Evolutionary conservation across 2,329 filamentous ascomycete genomes (phyloP), one percentile per base, ranked within the genome.

Genomic region (Colletotrichum sp.): DNA sequence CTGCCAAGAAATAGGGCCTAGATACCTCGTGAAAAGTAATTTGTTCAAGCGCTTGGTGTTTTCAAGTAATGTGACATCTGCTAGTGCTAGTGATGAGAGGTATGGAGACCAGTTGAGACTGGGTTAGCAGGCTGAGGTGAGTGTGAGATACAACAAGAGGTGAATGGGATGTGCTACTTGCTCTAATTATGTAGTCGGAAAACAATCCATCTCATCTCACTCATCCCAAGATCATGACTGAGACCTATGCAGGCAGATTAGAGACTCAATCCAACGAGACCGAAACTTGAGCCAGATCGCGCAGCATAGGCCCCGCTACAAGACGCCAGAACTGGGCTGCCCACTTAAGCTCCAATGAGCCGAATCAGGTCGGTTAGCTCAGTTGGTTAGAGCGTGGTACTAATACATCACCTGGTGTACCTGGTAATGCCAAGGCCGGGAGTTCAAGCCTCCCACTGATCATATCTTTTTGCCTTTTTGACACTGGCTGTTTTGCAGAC

Each of bases 1-100:
- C 73, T 7, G 59, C 90, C 3, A 88, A 90, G 82, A 90, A 89
- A 80, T 82, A 57, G 71, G 52, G 5, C 11, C 13, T 52, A 29
- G 36, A 30, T 52, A 25, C 44, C 44, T 52, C 6, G n/a, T 13
- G 11, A 52, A 19, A 34, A 68, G 11, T 22, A 57, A 57, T 22
- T 22, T 2, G 12, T 32, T 22, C 5, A 8, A 27, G 29, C 44
- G 15, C 7, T 30, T 34, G 29, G 39, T 16, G 22, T 30, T 34
- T 4, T n/a, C 25, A 27, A 22, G 39, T n/a, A 34, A 57, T 25
- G 30, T 52, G 44, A 22, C n/a, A 13, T 52, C 12, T 52, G 11
- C 6, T 52, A 12, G 44, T 52, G 44, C 44, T 6, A 22, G n/a
- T 25, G 44, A 52, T 52, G n/a, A 22, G 44, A 22, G 44, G 4